These are phyloP conservation scores for Paraglomus brasilianum DNA, from an alignment of 192 early-diverging fungal species.

Conservation along the genomic window DNA sequence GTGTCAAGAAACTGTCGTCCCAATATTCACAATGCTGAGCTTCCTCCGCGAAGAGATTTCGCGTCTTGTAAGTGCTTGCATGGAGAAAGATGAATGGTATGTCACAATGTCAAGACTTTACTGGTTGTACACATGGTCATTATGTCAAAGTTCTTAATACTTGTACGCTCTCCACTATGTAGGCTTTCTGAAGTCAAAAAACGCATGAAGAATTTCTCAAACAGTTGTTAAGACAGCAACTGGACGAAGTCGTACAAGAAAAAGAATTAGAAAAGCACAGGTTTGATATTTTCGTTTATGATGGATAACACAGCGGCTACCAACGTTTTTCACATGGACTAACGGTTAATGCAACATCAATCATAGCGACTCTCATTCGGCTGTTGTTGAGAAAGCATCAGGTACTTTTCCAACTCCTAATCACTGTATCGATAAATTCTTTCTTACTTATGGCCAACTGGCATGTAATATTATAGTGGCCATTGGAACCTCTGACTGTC, in stretches of 20 bases:
- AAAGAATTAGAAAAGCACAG: conserved; percentile 1
- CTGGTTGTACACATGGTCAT: not conserved
- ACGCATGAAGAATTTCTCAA: no score
- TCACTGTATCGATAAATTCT: not conserved
- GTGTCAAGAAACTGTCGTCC: not conserved
- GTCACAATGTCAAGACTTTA: not conserved
- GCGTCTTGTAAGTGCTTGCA: not conserved
- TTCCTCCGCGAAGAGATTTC: not conserved
- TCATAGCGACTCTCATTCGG: not conserved
- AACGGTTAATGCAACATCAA: no score
- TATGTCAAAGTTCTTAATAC: not conserved
- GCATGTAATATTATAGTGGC: conserved; percentile 17
- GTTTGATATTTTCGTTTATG: not conserved
- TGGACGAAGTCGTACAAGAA: conserved; percentile 10
- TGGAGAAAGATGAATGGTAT: conserved; percentile 28
- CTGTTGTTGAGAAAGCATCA: not conserved
- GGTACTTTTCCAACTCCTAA: conserved; percentile 7
- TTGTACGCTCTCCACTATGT: not conserved
- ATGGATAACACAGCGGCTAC: no score
- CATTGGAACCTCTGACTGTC: conserved; percentile 16
- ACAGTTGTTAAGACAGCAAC: not conserved
- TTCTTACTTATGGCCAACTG: no score
- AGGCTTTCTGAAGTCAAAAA: conserved; percentile 12
- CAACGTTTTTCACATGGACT: no score
- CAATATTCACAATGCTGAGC: not conserved